Base-by-base conservation (phyloP, 2,329 filamentous ascomycete genomes). In the Talaromyces rugulosus region DNA sequence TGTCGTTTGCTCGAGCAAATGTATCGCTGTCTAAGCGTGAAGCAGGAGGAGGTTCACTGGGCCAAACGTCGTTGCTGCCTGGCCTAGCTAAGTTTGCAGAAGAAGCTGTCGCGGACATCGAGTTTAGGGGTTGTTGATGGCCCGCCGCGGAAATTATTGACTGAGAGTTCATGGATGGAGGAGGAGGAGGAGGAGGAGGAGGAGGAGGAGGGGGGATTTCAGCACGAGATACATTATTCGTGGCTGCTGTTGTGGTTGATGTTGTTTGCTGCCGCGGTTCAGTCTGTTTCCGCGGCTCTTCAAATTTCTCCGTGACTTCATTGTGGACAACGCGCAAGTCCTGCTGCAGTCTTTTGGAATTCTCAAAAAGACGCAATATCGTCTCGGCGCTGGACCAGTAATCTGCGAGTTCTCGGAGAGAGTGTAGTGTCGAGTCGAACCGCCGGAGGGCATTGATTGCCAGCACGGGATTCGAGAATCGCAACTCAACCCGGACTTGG, bases 361-460 rank as follows among this genome's bases (percentile, higher is more conserved):
- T 74, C 62, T 79, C 75, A 59, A 80, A 80, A 5, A 80, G 67
- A 3, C 76, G 75, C 30, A 79, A 62, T 47, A 79, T 78, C 14
- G 75, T 78, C 58, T 73, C 75, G 7, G 77, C 77, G 56, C 77
- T 76, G 47, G 74, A 70, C 77, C 77, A 80, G 58, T 77, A 79
- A 40, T 75, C 70, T 14, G 77, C 74, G 28, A 79, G 68, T 57
- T 75, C 72, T 47, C 76, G 76, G 27, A 80, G 69, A 9, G 77
- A 79, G 62, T 74, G 72, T 1, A 76, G 70, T 1, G 75, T 75
- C 2, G 77, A 79, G 61, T 79, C 76, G 56, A 78, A 79, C 18
- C 77, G 74, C 40, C 77, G 75, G 54, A 80, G 71, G 16, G 77
- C 77, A 58, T 78, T 79, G 65, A 79, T 79, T 4, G 77, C 77